These are phyloP conservation scores for Gamarada debralockiae DNA, from an alignment of 495 filamentous ascomycete genomes.

Conservation along the genomic window DNA sequence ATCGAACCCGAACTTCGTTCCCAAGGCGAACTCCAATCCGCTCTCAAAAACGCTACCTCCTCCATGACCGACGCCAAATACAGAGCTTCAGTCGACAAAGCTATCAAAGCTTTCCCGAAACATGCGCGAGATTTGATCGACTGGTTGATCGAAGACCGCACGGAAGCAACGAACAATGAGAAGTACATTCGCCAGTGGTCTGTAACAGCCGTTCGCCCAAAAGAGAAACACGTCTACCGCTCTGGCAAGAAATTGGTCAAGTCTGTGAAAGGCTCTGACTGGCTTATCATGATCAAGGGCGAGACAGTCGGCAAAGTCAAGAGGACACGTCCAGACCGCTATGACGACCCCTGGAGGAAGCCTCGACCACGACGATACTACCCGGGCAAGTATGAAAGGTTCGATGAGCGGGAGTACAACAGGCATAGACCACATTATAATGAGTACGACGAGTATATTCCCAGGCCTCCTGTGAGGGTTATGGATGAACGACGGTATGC, in stretches of 20 bases:
- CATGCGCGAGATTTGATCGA: conserved; percentile 6
- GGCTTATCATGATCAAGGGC: conserved; percentile 12
- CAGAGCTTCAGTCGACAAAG: conserved; percentile 4
- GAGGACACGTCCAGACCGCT: not conserved
- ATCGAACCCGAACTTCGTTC: conserved; percentile 6
- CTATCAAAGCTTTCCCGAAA: conserved; percentile 5
- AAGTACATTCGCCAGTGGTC: conserved; percentile 6
- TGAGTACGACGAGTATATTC: no score
- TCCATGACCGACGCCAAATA: conserved; percentile 3
- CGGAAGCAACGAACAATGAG: not conserved
- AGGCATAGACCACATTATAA: no score
- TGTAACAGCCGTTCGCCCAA: conserved; percentile 2
- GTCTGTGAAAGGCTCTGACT: conserved; percentile 1
- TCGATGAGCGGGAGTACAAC: no score
- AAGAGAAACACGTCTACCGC: conserved; percentile 6
- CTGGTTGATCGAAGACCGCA: conserved; percentile 6
- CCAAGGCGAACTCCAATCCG: conserved; percentile 8
- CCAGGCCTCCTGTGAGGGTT: no score
- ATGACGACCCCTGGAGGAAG: conserved; percentile 5
- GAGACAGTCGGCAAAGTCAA: conserved; percentile 6
- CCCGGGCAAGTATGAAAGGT: no score
- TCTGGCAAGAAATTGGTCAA: conserved; percentile 17
- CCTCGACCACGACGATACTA: no score
- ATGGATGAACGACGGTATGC: no score
- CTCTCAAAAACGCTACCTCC: not conserved